Percentiles rank a stretch among this genome's conserved stretches.
Evolutionary conservation across 345 rosid species (phyloP).

Genomic region (Raphanus raphanistrum): DNA sequence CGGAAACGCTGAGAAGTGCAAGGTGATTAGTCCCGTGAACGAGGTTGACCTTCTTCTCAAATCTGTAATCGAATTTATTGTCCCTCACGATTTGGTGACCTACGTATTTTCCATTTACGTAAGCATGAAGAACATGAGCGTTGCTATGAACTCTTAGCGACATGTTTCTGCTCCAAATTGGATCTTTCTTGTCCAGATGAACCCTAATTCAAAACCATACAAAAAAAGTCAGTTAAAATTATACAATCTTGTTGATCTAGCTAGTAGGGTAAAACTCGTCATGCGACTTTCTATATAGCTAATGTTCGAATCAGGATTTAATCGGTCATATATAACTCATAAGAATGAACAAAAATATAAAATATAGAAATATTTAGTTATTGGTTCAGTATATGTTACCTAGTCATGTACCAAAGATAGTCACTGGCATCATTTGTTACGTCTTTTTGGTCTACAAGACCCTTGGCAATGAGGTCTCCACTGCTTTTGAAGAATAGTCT

Average conservation of each 20-base stretch:
- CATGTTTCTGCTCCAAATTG: constrained; percentile 50
- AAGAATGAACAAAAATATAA: neutral
- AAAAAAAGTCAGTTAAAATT: neutral
- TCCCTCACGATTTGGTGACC: constrained; percentile 41
- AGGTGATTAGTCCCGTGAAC: constrained; percentile 37
- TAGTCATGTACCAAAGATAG: constrained; percentile 74
- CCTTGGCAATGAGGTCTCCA: constrained; percentile 34
- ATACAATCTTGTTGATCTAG: neutral
- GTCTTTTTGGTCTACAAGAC: constrained; percentile 58
- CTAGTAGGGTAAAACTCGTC: neutral
- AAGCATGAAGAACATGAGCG: constrained; percentile 61
- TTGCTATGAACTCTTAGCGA: constrained; percentile 46
- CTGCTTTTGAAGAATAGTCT: constrained; percentile 37
- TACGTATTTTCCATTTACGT: constrained; percentile 49
- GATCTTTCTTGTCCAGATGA: constrained; percentile 44
- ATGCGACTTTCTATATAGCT: neutral
- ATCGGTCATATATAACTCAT: neutral
- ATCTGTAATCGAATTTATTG: constrained; percentile 21
- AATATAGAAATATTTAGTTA: neutral
- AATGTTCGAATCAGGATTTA: neutral
- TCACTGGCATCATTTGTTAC: constrained; percentile 54
- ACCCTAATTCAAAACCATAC: constrained; percentile 25
- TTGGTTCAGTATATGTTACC: constrained; percentile 35
- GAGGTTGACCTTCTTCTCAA: constrained; percentile 37
- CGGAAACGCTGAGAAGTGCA: constrained; percentile 51